Conservation (phyloP, 1,139 yeast species). For the Saccharomycopsis hybrid region DNA sequence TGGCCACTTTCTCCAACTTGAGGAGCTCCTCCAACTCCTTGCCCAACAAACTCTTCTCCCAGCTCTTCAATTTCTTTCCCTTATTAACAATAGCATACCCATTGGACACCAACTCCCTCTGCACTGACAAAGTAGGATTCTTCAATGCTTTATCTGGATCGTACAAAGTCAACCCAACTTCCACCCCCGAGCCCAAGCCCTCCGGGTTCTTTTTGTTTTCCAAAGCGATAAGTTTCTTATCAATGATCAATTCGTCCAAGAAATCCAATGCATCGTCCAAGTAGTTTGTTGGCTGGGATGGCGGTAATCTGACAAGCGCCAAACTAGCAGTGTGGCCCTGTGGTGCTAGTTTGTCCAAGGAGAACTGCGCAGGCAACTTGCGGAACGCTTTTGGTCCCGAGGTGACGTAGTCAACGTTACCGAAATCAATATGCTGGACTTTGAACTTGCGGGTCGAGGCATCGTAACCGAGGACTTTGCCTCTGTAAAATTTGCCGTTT, state of each 20-base stretch:
- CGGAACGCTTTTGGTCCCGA: slow-evolving; percentile 37
- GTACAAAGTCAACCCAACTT: slow-evolving; percentile 49
- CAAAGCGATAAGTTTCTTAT: slow-evolving; percentile 53
- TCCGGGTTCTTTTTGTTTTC: slow-evolving; percentile 37
- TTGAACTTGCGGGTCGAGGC: slow-evolving; percentile 40
- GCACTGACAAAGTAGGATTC: slow-evolving; percentile 57
- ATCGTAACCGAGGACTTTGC: slow-evolving; percentile 47
- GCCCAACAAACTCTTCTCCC: slow-evolving; percentile 33
- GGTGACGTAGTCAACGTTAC: slow-evolving; percentile 48
- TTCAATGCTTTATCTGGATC: slow-evolving; percentile 53
- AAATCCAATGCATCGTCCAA: slow-evolving; percentile 51
- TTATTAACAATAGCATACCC: slow-evolving; percentile 63
- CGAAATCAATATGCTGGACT: slow-evolving; percentile 62
- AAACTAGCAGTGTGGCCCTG: slow-evolving; percentile 56
- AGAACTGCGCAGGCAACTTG: slow-evolving; percentile 49
- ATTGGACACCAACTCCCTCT: slow-evolving; percentile 51
- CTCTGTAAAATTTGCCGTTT: slow-evolving; percentile 56
- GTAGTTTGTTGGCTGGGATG: slow-evolving; percentile 52
- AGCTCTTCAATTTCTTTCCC: slow-evolving; percentile 27
- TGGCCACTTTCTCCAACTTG: slow-evolving; percentile 43
- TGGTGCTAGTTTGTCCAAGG: slow-evolving; percentile 37
- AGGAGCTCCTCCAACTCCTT: slow-evolving; percentile 36
- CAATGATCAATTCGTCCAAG: slow-evolving; percentile 49
- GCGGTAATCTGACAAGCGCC: slow-evolving; percentile 56
- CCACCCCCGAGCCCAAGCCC: slow-evolving; percentile 31